Evolutionary conservation across 2,329 filamentous ascomycete genomes (phyloP).

Genomic region (Fusarium xylarioides): DNA sequence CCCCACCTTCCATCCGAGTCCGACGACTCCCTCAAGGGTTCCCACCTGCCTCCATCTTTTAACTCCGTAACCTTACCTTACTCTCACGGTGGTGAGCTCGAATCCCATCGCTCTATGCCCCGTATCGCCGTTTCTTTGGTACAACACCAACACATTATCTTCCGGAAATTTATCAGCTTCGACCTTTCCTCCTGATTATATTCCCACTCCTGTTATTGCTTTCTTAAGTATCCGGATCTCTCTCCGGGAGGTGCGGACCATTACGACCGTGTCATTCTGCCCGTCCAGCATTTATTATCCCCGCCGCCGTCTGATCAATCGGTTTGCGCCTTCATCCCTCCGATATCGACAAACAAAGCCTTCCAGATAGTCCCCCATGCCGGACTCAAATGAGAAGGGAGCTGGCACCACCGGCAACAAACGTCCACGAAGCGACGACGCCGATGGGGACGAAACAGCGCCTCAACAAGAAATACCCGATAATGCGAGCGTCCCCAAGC

Average conservation of each 20-base stretch:
- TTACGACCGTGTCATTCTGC: slow-evolving; percentile 6
- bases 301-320: slow-evolving; percentile 27
- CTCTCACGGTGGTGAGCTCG: slow-evolving; percentile 7
- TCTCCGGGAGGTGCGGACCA: slow-evolving; percentile 22
- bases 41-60: slow-evolving; percentile 29
- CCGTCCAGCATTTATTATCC: slow-evolving; percentile 10
- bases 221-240: neutral
- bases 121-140: slow-evolving; percentile 16
- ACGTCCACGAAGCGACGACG: slow-evolving; percentile 42
- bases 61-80: slow-evolving; percentile 15
- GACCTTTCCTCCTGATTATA: neutral
- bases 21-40: slow-evolving; percentile 7
- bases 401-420: slow-evolving; percentile 47
- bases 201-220: neutral
- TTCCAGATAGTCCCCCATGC: slow-evolving; percentile 39
- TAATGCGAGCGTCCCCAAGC: slow-evolving; percentile 72
- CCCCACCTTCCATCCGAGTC: slow-evolving; percentile 4
- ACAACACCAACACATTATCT: neutral
- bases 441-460: slow-evolving; percentile 47
- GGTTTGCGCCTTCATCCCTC: slow-evolving; percentile 12
- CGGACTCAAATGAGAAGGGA: slow-evolving; percentile 51
- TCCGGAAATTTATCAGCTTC: neutral
- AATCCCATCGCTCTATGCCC: slow-evolving; percentile 22
- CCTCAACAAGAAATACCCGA: slow-evolving; percentile 56
- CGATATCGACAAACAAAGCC: slow-evolving; percentile 2